phyloP scores from a whole-genome alignment of 306 rosid genomes.

The Canavalia ensiformis region DNA sequence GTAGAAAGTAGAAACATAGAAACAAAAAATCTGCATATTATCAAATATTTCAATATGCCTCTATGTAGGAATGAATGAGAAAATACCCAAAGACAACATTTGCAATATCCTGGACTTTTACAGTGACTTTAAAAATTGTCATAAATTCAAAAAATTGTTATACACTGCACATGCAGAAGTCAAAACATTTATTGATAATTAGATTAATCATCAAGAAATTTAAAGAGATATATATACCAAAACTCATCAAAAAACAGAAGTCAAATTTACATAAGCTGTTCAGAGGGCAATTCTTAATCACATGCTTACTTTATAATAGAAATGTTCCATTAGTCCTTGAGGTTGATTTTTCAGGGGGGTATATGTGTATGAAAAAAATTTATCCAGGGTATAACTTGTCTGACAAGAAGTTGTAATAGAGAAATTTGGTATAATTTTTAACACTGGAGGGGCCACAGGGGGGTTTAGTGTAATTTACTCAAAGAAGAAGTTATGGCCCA shows the following conservation, averaged over 20 bases:
- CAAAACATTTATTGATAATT: neutral
- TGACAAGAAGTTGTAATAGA: neutral
- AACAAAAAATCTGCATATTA: conserved; percentile 32
- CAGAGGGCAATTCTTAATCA: neutral
- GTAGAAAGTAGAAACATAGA: conserved; percentile 9
- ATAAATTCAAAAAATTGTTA: conserved; percentile 35
- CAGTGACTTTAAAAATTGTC: conserved; percentile 11
- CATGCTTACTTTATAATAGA: neutral
- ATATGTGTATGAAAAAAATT: neutral
- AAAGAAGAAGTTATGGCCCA: neutral
- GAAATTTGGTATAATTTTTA: conserved; percentile 30
- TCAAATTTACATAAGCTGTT: too few species aligned
- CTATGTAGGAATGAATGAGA: conserved; percentile 3
- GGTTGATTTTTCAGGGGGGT: conserved; percentile 16
- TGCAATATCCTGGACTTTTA: conserved; percentile 29
- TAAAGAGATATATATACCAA: neutral
- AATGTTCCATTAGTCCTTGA: neutral
- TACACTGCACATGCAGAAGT: conserved; percentile 7
- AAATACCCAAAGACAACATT: conserved; percentile 31
- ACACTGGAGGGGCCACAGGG: neutral
- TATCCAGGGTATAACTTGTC: neutral
- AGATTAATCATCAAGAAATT: conserved; percentile 26
- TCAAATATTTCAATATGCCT: conserved; percentile 22
- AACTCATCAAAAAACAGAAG: neutral
- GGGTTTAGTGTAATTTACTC: conserved; percentile 15